phyloP scores from a whole-genome alignment of 768 basidiomycete species.

The Lentinula lateritia region DNA sequence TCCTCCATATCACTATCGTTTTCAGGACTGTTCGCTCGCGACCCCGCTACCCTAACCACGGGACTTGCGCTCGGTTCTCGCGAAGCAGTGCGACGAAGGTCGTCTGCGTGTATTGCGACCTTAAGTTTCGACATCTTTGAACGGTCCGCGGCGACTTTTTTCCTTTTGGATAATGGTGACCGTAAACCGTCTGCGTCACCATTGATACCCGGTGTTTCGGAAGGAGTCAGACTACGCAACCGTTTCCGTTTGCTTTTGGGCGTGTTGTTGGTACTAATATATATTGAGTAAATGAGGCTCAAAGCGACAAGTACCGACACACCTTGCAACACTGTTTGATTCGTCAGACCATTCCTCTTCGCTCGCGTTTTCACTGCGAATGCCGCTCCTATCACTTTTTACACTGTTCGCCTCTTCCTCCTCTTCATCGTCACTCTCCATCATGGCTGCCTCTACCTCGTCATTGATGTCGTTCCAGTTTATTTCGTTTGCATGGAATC shows the following conservation, averaged over 20 bases:
- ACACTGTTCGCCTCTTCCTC: constrained; percentile 29
- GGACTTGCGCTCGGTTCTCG: constrained; percentile 13
- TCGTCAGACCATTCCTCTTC: constrained; percentile 57
- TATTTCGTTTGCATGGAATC: constrained; percentile 54
- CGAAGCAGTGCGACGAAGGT: constrained; percentile 18
- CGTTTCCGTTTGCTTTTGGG: constrained; percentile 59
- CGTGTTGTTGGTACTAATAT: constrained; percentile 34
- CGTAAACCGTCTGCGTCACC: constrained; percentile 41
- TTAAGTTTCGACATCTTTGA: constrained; percentile 64
- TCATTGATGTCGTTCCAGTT: constrained; percentile 82
- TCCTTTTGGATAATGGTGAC: constrained; percentile 77
- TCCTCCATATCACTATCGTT: neutral
- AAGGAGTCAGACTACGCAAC: constrained; percentile 66
- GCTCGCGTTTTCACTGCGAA: constrained; percentile 35
- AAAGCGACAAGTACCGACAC: constrained; percentile 6
- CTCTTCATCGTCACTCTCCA: constrained; percentile 68
- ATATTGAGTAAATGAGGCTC: constrained; percentile 17
- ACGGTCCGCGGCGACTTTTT: constrained; percentile 65
- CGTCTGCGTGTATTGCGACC: constrained; percentile 55
- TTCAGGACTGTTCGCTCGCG: neutral
- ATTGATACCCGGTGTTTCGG: constrained; percentile 38
- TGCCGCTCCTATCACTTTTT: constrained; percentile 33
- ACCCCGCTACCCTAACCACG: neutral
- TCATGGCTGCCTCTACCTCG: constrained; percentile 85
- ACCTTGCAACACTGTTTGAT: constrained; percentile 42